These are phyloP conservation scores for Boletus coccyginus DNA, from an alignment of 768 basidiomycete genomes.

Conservation along the genomic window DNA sequence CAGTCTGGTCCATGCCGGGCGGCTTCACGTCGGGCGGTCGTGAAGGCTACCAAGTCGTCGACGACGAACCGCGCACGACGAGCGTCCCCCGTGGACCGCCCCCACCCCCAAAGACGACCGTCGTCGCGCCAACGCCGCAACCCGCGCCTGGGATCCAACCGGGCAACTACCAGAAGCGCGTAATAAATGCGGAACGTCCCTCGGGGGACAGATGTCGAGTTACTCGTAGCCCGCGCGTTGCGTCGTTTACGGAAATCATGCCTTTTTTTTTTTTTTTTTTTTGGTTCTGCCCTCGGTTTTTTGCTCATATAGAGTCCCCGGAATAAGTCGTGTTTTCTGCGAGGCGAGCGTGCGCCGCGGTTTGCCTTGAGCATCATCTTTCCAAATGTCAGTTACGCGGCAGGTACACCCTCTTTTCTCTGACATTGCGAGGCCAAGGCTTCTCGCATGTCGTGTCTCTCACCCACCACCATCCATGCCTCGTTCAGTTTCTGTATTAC, in stretches of 20 bases:
- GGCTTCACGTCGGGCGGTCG: constrained; percentile 54
- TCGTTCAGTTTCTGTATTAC: not conserved
- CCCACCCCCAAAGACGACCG: constrained; percentile 14
- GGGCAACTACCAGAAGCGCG: constrained; percentile 27
- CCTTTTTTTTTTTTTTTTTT: not conserved
- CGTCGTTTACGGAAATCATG: not conserved
- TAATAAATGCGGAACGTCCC: not conserved
- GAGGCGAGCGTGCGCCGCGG: not conserved
- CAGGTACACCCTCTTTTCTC: too few species aligned
- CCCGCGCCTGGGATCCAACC: constrained; percentile 16
- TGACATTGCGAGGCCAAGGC: too few species aligned
- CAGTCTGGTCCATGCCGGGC: constrained; percentile 81
- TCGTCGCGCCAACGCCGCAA: constrained; percentile 11
- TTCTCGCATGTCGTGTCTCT: too few species aligned
- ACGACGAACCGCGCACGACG: constrained; percentile 37
- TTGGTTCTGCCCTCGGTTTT: not conserved
- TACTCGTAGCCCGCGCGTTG: too few species aligned
- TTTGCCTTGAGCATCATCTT: too few species aligned
- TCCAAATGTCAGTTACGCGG: too few species aligned
- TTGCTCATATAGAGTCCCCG: not conserved
- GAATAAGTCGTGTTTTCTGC: not conserved
- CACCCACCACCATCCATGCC: not conserved
- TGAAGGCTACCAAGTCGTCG: constrained; percentile 63
- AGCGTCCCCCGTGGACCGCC: constrained; percentile 14
- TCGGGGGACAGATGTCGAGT: too few species aligned